Base-by-base conservation (phyloP, 2,329 filamentous ascomycete genomes). In the Trichoderma atrobrunneum region DNA sequence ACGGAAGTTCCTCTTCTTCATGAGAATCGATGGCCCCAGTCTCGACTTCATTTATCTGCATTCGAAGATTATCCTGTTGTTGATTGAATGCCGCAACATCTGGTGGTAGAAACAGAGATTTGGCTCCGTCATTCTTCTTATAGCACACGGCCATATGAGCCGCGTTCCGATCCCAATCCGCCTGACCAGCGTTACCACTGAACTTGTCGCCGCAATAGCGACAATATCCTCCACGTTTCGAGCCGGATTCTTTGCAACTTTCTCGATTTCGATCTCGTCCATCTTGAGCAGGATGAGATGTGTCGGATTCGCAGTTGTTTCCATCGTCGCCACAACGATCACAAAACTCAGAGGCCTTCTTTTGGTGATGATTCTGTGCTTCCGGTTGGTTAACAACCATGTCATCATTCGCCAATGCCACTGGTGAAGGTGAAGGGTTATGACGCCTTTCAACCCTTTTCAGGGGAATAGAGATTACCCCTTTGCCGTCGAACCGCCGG, bases 291-390 rank as follows among this genome's bases (percentile, higher is more conserved):
- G 71, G 30, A 11, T 36, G 3, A 26, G 43, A 8, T 16, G 26
- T 34, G 39, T 74, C 34, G 18, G 72, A 36, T 36, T 72, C 73
- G 39, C 73, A 73, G 10, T 32, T 11, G 5, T 34, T 43, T 14
- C 28, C 26, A 14, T 73, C 51, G 2, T 68, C 65, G 5, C 72
- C 74, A 48, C 73, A 74, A 3, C 66, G 63, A 60, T 72, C 70
- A 24, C 73, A 73, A n/a, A 73, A 74, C 6, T 26, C 32, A 21
- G 57, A 11, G 7, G 7, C 3, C 16, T 11, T 57, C 32, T 11
- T 16, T 2, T 14, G 54, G 5, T 3, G 56, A 28, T 30, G 10
- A 0, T 21, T 21, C 24, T 34, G 36, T 3, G 36, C 2, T 32
- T 16, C 24, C 3, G 21, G 2, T 3, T 7, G 56, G 16, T 43